These are phyloP conservation scores for Cladosporium sp. DNA, from an alignment of 2,329 filamentous ascomycete genomes.

Conservation along the genomic window DNA sequence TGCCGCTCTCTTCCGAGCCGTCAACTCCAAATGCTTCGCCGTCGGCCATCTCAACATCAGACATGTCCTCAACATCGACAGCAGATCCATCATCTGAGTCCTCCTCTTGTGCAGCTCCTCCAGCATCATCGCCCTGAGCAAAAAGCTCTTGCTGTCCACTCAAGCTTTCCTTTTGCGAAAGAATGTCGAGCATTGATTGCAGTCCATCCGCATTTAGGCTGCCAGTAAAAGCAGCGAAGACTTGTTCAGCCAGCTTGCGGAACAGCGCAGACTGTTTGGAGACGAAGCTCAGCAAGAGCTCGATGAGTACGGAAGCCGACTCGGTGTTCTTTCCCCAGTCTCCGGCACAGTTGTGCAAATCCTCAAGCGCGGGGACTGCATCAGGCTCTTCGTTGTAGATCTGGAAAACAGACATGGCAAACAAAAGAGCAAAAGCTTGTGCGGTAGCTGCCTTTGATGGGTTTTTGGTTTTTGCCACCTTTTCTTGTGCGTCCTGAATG, in stretches of 20 bases:
- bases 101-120: constrained; percentile 8
- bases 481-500: constrained; percentile 19
- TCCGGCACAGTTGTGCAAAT: constrained; percentile 73
- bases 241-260: constrained; percentile 80
- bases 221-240: constrained; percentile 76
- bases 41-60: constrained; percentile 33
- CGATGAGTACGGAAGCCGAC: constrained; percentile 68
- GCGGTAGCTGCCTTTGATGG: constrained; percentile 5
- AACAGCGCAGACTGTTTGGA: constrained; percentile 81
- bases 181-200: constrained; percentile 62
- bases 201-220: constrained; percentile 71
- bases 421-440: constrained; percentile 72
- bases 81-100: constrained; percentile 36
- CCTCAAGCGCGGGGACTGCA: constrained; percentile 74
- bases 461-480: constrained; percentile 13
- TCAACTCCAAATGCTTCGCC: constrained; percentile 21
- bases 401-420: constrained; percentile 80
- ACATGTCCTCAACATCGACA: constrained; percentile 32
- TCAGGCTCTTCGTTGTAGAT: constrained; percentile 88
- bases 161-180: constrained; percentile 74
- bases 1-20: constrained; percentile 22
- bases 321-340: constrained; percentile 45
- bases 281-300: constrained; percentile 85
- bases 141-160: constrained; percentile 86
- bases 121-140: constrained; percentile 45